phyloP scores from a whole-genome alignment of 2,329 filamentous ascomycete genomes.

The Thielaviopsis euricoi region DNA sequence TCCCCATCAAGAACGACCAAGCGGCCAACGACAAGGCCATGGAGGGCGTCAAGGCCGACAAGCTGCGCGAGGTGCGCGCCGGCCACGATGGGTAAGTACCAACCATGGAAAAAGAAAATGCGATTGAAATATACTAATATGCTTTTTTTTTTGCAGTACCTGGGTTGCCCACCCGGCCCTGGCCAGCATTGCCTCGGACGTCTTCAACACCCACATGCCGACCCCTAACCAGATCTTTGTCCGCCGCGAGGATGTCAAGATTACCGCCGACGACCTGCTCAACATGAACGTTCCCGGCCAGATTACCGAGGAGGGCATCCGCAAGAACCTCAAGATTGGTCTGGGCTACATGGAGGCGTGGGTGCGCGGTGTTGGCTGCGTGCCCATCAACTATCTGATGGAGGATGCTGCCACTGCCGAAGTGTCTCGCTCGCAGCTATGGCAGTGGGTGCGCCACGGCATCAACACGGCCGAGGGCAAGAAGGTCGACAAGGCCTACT shows the following conservation, averaged over 20 bases:
- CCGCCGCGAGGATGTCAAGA: conserved; percentile 73
- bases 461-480: conserved; percentile 72
- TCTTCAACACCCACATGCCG: conserved; percentile 98
- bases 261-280: conserved; percentile 76
- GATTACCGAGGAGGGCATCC: conserved; percentile 86
- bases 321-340: conserved; percentile 94
- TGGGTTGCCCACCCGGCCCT: conserved; percentile 97
- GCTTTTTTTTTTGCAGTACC: conserved; percentile 30
- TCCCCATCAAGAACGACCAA: conserved; percentile 91
- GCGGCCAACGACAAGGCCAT: conserved; percentile 87
- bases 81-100: conserved; percentile 58
- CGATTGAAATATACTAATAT: conserved; percentile 5
- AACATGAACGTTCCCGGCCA: conserved; percentile 96
- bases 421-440: conserved; percentile 83
- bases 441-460: conserved; percentile 77
- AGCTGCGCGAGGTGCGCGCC: conserved; percentile 86
- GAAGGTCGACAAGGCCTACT: conserved; percentile 83
- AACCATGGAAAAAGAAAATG: not conserved
- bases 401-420: conserved; percentile 96
- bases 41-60: conserved; percentile 84
- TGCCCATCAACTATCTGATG: conserved; percentile 97
- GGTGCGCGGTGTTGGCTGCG: conserved; percentile 86
- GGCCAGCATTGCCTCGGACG: conserved; percentile 68
- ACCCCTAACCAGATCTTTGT: conserved; percentile 92
- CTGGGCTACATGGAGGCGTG: conserved; percentile 98